Evolutionary conservation across 2,329 filamentous ascomycete genomes (phyloP).

Genomic region (Aspergillus fijiensis): DNA sequence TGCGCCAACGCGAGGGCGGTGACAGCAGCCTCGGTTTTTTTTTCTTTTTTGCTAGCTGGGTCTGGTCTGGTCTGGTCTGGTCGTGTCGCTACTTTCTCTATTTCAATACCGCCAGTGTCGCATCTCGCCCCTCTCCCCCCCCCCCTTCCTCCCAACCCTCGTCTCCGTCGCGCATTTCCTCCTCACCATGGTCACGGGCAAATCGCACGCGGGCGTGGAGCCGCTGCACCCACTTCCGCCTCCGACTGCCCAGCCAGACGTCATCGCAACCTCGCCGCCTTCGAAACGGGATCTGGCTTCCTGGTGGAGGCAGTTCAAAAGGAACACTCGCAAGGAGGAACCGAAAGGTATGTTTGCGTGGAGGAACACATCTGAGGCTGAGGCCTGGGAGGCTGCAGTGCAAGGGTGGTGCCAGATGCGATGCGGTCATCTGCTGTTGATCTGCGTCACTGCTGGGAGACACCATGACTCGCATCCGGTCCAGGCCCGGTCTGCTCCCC

Average conservation of each 20-base stretch:
- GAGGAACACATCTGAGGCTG: conserved; percentile 34
- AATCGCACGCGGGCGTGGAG: conserved; percentile 36
- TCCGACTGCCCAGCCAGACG: conserved; percentile 41
- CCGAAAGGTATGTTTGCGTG: conserved; percentile 51
- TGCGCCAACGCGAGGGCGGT: conserved; percentile 30
- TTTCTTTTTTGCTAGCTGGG: not conserved
- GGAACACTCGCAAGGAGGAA: conserved; percentile 62
- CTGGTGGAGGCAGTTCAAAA: conserved; percentile 97
- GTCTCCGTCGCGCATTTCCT: conserved; percentile 1
- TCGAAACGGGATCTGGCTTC: conserved; percentile 85
- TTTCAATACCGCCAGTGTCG: conserved; percentile 9
- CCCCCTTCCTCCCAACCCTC: not conserved
- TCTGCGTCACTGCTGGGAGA: not conserved
- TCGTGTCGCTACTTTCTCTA: conserved; percentile 13
- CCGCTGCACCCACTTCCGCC: conserved; percentile 34
- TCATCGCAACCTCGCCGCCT: conserved; percentile 65
- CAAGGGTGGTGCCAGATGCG: conserved; percentile 5
- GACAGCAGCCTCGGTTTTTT: conserved; percentile 25
- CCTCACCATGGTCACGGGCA: conserved; percentile 38
- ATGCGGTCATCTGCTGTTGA: not conserved
- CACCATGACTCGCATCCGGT: not conserved
- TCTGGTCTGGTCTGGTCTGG: conserved; percentile 4
- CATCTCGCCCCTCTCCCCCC: not conserved
- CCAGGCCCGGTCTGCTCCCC: not conserved
- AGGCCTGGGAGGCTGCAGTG: not conserved